Base-by-base conservation (phyloP, 2,329 filamentous ascomycete genomes). In the Dactylella cylindrospora region DNA sequence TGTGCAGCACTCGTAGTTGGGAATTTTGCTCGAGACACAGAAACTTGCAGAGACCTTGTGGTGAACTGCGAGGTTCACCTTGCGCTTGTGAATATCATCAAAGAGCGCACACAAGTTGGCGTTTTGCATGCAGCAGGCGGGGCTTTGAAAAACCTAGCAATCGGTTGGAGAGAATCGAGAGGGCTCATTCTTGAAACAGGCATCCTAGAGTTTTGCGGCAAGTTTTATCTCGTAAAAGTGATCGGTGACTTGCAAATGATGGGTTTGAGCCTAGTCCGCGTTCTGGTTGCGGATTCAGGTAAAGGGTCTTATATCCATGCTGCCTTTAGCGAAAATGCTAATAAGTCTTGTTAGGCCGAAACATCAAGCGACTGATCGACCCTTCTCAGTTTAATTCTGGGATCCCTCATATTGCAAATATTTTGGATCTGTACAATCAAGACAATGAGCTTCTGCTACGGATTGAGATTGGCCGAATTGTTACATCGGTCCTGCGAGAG, bases 1-100 rank as follows among this genome's bases (percentile, higher is more conserved):
- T 76, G 75, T 46, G 72, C 75, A 13, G 77, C 75, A 59, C 68
- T 78, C 33, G 74, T 78, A 64, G 70, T 78, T 10, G 76, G 76
- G 5, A 78, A 78, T 54, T 54, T 77, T 28, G 75, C 75, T 23
- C 72, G 74, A 26, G 74, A 74, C 6, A 74, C 76, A 46, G 71
- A 71, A 29, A 69, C 74, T 22, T 77, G 76, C 45, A 65, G 69
- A 47, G 66, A 66, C 8, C 74, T 78, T 70, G 72, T 76, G 6
- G 67, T 67, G 20, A 67, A 74, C 10, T 62, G 74, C 20, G 66
- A 70, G 9, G 70, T 77, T 9, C 76, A 77, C 57, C 55, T 70
- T 31, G 68, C 70, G 12, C 65, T 78, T 22, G 74, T 76, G 44
- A 62, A 69, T 2, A 71, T 76, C 19, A 68, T 78, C 9, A 36